These are phyloP conservation scores for Kalanchoe fedtschenkoi DNA, from an alignment of 164 flowering plant species.

Conservation along the genomic window DNA sequence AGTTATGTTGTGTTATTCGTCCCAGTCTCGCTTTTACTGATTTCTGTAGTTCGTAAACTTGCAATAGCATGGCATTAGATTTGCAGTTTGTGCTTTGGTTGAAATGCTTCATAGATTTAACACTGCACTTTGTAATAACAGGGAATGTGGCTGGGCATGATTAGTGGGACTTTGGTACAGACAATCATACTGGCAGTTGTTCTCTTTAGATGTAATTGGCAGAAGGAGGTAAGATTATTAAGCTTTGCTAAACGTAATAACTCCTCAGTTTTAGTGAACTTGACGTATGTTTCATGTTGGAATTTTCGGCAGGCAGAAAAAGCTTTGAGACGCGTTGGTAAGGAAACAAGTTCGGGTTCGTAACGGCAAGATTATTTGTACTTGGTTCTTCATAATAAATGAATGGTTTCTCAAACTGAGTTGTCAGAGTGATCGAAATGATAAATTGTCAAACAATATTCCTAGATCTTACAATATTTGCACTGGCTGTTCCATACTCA, in stretches of 20 bases:
- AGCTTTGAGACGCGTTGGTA: not conserved
- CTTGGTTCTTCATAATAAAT: not conserved
- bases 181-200: slow-evolving; percentile 15
- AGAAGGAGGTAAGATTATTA: slow-evolving; percentile 17
- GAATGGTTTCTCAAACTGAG: no score
- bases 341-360: not conserved
- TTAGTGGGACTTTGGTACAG: slow-evolving; percentile 21
- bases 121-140: not conserved
- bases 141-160: slow-evolving; percentile 31
- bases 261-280: not conserved
- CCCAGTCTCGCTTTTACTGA: not conserved
- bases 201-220: slow-evolving; percentile 21
- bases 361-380: not conserved
- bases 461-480: no score
- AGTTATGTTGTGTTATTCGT: not conserved
- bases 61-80: not conserved
- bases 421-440: no score
- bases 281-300: not conserved
- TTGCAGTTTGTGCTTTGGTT: not conserved
- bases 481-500: no score
- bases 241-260: not conserved
- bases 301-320: not conserved
- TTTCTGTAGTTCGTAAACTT: not conserved
- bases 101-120: not conserved
- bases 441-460: no score